A percentile compares a stretch with the other conserved stretches of the same genome.
These are phyloP conservation scores for Nevesoporus exiguus DNA, from an alignment of 768 basidiomycete species.

Conservation along the genomic window DNA sequence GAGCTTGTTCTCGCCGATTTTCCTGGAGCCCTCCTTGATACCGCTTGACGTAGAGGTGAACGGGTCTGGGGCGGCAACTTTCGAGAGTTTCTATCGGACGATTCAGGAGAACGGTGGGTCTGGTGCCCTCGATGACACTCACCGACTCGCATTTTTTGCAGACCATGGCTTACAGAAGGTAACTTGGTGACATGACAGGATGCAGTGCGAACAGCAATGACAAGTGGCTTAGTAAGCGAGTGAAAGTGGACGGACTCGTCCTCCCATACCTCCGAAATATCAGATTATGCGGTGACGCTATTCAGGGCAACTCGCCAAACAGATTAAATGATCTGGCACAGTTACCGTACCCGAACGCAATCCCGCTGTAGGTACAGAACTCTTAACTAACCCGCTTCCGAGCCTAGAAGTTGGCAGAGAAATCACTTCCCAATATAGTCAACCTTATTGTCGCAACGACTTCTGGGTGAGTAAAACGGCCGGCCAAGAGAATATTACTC, in stretches of 20 bases:
- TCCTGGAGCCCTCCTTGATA: constrained; percentile 78
- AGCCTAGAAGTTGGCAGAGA: neutral
- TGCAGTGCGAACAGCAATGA: neutral
- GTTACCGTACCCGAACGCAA: neutral
- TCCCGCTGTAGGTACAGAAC: neutral
- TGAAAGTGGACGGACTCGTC: neutral
- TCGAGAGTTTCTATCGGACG: constrained; percentile 73
- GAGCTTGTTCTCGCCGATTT: constrained; percentile 83
- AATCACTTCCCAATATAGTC: constrained; percentile 21
- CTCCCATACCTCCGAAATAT: neutral
- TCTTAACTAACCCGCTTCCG: constrained; percentile 4
- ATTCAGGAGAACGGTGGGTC: constrained; percentile 1
- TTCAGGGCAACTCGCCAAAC: neutral
- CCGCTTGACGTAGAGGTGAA: constrained; percentile 69
- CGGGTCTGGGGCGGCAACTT: constrained; percentile 86
- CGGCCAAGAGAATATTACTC: constrained; percentile 5
- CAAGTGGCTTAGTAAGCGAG: constrained; percentile 19
- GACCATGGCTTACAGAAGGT: constrained; percentile 52
- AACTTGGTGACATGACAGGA: constrained; percentile 2
- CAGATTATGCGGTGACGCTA: neutral
- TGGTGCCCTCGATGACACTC: constrained; percentile 23
- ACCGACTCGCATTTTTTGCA: constrained; percentile 85
- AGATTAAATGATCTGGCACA: neutral
- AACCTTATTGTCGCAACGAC: constrained; percentile 27
- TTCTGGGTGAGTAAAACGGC: constrained; percentile 23